Conservation (phyloP, 441 rosid species). For the Eruca vesicaria region DNA sequence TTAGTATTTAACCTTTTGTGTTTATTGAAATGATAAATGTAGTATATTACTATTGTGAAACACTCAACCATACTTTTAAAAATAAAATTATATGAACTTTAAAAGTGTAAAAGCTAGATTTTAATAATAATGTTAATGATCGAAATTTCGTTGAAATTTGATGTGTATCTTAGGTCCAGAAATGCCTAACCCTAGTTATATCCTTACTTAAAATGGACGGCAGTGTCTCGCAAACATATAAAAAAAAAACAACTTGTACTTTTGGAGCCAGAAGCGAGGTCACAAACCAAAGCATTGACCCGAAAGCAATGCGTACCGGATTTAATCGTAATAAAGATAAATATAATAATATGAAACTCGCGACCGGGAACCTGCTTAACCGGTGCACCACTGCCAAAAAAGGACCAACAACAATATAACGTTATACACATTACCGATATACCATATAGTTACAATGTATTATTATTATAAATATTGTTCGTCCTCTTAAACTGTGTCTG, state of each 20-base stretch:
- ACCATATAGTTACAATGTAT: background rate
- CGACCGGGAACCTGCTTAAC: constrained; percentile 42
- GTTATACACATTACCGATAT: background rate
- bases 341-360: background rate
- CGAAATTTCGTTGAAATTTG: background rate
- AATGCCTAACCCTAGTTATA: background rate
- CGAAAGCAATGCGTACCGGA: background rate
- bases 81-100: no score
- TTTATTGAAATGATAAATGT: no score
- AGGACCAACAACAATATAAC: constrained; percentile 34
- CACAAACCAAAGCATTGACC: constrained; percentile 22
- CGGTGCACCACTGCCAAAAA: constrained; percentile 38
- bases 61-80: no score
- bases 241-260: background rate
- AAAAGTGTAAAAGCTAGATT: no score
- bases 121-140: background rate
- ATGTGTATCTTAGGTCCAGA: background rate
- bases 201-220: background rate
- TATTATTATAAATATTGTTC: constrained; percentile 39
- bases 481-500: constrained; percentile 37
- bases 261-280: background rate
- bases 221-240: background rate
- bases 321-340: background rate
- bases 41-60: no score
- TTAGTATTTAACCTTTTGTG: no score